Base-by-base conservation (phyloP, 2,329 filamentous ascomycete species). In the Pseudomassariella vexata region DNA sequence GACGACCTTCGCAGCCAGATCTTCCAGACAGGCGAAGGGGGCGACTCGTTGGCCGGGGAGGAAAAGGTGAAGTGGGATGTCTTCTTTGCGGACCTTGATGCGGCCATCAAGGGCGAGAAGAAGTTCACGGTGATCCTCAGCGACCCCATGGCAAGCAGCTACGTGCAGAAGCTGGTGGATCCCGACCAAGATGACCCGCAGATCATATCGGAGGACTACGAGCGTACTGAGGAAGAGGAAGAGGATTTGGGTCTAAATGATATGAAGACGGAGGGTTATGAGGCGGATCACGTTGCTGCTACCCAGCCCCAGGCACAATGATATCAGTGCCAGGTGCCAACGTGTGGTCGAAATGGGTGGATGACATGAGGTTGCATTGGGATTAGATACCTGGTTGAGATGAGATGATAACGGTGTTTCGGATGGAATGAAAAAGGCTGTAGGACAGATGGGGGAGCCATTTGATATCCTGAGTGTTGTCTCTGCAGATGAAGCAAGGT, bases 211-310 rank as follows among this genome's bases (percentile, higher is more conserved):
- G 85, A 86, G 61, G 83, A 85, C 19, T 98, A 98, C 56, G 76
- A 84, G 38, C 75, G 92, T 39, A 95, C 90, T 1, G 79, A 82
- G 0, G 85, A 95, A 56, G 92, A 98, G 54, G 86, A 95, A 61
- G 92, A 98, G 50, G 86, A 95, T 37, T 66, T 98, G 9, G 92
- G 92, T 0, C 63, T 98, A 43, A 79, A 68, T 37, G 92, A 98
- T 53, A 98, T 98, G 80, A 92, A 90, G 70, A 79, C 80, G 0
- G 89, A 96, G 57, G 80, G 79, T 0, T 96, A 98, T 52, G 82
- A 82, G 56, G 67, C 78, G 32, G 72, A 77, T 9, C 19, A 34
- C 19, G n/a, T n/a, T n/a, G n/a, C n/a, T n/a, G n/a, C n/a, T n/a
- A n/a, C n/a, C n/a, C n/a, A n/a, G n/a, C n/a, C n/a, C n/a, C n/a